Percentiles rank a stretch among this genome's conserved stretches.
These are phyloP conservation scores for Xylariales sp. DNA, from an alignment of 2,329 filamentous ascomycete genomes.

Conservation along the genomic window DNA sequence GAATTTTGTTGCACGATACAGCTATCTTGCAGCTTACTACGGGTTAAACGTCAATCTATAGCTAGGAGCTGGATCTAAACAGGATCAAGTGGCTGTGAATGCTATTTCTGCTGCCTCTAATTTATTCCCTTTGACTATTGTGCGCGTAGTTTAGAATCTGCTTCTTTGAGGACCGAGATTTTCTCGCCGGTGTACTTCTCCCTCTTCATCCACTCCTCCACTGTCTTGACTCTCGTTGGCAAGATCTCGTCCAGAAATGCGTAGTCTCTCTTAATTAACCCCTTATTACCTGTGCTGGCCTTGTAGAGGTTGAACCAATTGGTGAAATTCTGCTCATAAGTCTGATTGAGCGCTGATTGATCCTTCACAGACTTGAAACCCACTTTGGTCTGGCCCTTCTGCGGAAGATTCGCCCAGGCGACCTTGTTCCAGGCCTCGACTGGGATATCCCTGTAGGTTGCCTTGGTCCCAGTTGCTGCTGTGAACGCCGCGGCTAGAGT, in stretches of 20 bases:
- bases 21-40: too few relatives aligned
- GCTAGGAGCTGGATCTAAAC: too few relatives aligned
- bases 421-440: slow-evolving; percentile 1
- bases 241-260: neutral
- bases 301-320: neutral
- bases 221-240: neutral
- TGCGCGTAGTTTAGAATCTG: too few relatives aligned
- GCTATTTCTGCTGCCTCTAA: too few relatives aligned
- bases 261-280: neutral
- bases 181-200: neutral
- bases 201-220: neutral
- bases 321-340: neutral
- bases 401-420: neutral
- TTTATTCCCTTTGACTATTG: too few relatives aligned
- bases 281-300: too few relatives aligned
- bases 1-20: too few relatives aligned
- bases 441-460: neutral
- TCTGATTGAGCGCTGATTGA: neutral
- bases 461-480: neutral
- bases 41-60: too few relatives aligned
- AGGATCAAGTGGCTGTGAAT: too few relatives aligned
- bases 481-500: neutral
- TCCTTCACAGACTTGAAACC: neutral
- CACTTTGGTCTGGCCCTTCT: neutral
- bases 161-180: neutral